Evolutionary conservation across 140 eudicot species (phyloP).

Genomic region (Ambrosia hybrid): DNA sequence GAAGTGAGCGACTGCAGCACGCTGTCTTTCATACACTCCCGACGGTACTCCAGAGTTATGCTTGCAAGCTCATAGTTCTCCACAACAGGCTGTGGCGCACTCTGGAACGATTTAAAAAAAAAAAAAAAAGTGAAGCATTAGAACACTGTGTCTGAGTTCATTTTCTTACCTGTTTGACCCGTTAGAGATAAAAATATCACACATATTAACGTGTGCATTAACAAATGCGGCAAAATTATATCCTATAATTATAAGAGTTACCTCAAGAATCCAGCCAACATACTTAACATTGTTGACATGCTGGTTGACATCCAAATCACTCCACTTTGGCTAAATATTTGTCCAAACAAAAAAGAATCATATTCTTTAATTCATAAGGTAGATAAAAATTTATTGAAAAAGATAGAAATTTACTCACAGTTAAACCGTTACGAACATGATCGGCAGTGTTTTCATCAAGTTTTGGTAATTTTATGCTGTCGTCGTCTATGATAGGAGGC

Average conservation of each 20-base stretch:
- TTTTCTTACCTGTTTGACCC: neutral
- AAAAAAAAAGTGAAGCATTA: neutral
- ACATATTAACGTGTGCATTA: neutral
- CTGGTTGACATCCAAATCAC: conserved; percentile 89
- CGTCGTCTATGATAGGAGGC: conserved; percentile 79
- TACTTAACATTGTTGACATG: conserved; percentile 97
- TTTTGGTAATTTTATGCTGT: conserved; percentile 72
- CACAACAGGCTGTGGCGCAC: conserved; percentile 73
- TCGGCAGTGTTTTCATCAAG: conserved; percentile 79
- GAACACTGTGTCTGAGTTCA: neutral
- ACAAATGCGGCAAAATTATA: neutral
- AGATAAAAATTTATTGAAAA: neutral
- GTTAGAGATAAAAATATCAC: neutral
- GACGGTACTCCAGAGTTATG: conserved; percentile 86
- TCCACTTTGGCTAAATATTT: conserved; percentile 80
- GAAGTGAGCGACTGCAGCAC: conserved; percentile 90
- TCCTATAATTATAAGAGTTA: neutral
- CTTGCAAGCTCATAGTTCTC: conserved; percentile 89
- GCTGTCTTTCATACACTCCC: conserved; percentile 91
- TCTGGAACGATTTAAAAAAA: conserved; percentile 34
- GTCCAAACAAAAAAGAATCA: neutral
- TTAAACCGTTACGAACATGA: conserved; percentile 58
- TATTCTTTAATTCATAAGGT: neutral
- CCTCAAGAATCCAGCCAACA: conserved; percentile 92
- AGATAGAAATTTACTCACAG: conserved; percentile 48